Percentiles rank a stretch among this genome's conserved stretches.
Evolutionary conservation across 2,329 filamentous ascomycete genomes (phyloP).

Genomic region (Aspergillus ochraceus): DNA sequence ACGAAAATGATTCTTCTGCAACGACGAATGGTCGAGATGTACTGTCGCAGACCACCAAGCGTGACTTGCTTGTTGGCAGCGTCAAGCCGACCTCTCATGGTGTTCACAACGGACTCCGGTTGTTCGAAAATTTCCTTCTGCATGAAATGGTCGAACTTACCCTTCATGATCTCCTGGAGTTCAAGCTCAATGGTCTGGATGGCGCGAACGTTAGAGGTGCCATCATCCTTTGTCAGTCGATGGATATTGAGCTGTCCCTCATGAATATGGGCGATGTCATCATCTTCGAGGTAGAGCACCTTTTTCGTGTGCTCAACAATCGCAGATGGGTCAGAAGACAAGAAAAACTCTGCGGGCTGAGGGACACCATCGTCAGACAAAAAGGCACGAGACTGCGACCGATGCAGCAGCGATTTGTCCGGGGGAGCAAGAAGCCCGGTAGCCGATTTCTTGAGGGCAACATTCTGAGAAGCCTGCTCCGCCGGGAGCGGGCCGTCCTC

Average conservation of each 20-base stretch:
- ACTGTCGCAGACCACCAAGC: slow-evolving; percentile 90
- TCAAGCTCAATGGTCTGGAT: slow-evolving; percentile 99
- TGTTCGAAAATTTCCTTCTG: slow-evolving; percentile 99
- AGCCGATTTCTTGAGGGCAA: slow-evolving; percentile 87
- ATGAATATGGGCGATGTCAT: slow-evolving; percentile 99
- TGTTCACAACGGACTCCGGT: slow-evolving; percentile 98
- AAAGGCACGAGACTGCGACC: slow-evolving; percentile 97
- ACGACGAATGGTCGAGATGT: slow-evolving; percentile 93
- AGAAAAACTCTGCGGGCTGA: slow-evolving; percentile 98
- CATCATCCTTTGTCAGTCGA: slow-evolving; percentile 94
- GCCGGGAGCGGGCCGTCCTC: slow-evolving; percentile 87
- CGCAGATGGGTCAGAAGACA: slow-evolving; percentile 96
- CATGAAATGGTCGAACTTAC: slow-evolving; percentile 99
- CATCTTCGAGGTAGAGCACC: slow-evolving; percentile 98
- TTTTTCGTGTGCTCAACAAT: slow-evolving; percentile 99
- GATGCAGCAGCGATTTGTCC: slow-evolving; percentile 97
- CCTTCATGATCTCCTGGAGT: slow-evolving; percentile 99
- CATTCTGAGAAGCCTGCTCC: slow-evolving; percentile 93
- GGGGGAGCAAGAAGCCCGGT: slow-evolving; percentile 76
- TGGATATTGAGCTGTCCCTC: slow-evolving; percentile 99
- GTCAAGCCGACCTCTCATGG: slow-evolving; percentile 98
- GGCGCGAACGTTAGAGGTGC: slow-evolving; percentile 92
- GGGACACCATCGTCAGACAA: slow-evolving; percentile 97
- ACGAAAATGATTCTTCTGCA: slow-evolving; percentile 99
- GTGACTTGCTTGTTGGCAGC: slow-evolving; percentile 91